phyloP scores from a whole-genome alignment of 169 alveolate species.

The Cryptosporidium bovis region DNA sequence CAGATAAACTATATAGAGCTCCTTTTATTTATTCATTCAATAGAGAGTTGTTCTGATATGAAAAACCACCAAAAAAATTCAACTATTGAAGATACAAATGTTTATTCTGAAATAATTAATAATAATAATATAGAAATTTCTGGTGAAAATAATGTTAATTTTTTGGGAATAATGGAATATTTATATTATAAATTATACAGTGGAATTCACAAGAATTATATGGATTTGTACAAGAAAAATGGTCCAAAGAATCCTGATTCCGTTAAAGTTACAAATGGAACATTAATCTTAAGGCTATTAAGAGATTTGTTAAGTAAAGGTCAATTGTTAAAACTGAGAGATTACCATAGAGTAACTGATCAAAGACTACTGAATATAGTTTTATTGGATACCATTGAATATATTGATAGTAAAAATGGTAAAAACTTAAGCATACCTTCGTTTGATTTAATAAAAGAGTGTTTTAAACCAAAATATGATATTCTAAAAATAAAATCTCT shows the following conservation, averaged over 20 bases:
- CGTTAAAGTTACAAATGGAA: conserved; percentile 16
- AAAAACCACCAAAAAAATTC: too few relatives aligned
- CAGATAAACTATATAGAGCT: too few relatives aligned
- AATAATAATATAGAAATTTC: too few relatives aligned
- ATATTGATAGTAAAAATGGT: not conserved
- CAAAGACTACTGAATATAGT: conserved; percentile 17
- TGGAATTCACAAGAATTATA: not conserved
- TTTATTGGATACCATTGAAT: conserved; percentile 61
- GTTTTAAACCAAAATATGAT: conserved; percentile 10
- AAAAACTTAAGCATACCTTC: conserved; percentile 4
- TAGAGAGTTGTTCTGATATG: too few relatives aligned
- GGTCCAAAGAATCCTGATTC: not conserved
- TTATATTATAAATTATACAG: not conserved
- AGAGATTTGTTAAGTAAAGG: conserved; percentile 12
- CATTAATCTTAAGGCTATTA: not conserved
- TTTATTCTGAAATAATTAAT: too few relatives aligned
- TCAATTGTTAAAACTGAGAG: not conserved
- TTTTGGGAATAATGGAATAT: not conserved
- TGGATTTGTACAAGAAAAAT: not conserved
- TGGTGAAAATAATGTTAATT: too few relatives aligned
- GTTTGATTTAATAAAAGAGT: not conserved
- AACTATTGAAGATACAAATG: too few relatives aligned
- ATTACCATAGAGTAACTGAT: not conserved
- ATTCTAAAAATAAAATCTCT: not conserved
- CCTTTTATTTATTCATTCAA: too few relatives aligned